phyloP scores from a whole-genome alignment of 495 filamentous ascomycete species.

The Articulospora tetracladia region DNA sequence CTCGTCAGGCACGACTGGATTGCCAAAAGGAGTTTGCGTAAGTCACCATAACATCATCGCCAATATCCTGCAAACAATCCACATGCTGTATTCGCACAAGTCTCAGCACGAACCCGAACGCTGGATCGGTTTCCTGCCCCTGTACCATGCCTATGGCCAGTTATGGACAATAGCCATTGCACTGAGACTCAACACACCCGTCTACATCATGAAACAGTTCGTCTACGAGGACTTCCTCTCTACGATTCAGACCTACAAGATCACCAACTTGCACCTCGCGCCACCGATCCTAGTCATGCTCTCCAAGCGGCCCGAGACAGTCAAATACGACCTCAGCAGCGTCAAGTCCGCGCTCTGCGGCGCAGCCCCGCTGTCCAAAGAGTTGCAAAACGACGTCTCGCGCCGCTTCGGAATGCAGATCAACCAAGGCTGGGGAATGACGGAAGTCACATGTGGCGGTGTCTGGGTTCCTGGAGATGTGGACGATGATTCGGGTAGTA shows the following conservation, averaged over 20 bases:
- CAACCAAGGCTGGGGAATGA: slow-evolving; percentile 54
- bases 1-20: slow-evolving; percentile 84
- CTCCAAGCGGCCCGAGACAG: slow-evolving; percentile 68
- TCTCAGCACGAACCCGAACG: slow-evolving; percentile 49
- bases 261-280: slow-evolving; percentile 76
- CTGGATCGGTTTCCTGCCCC: slow-evolving; percentile 67
- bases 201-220: slow-evolving; percentile 76
- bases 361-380: slow-evolving; percentile 78
- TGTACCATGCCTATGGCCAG: slow-evolving; percentile 83
- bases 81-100: slow-evolving; percentile 44
- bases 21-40: slow-evolving; percentile 88
- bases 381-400: slow-evolving; percentile 75
- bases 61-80: slow-evolving; percentile 46
- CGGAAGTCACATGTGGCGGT: slow-evolving; percentile 38
- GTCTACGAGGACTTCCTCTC: slow-evolving; percentile 72
- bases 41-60: slow-evolving; percentile 76
- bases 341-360: slow-evolving; percentile 81
- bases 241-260: slow-evolving; percentile 65
- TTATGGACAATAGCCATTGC: not conserved
- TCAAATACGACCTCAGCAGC: slow-evolving; percentile 72
- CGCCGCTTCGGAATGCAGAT: slow-evolving; percentile 63
- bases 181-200: slow-evolving; percentile 30
- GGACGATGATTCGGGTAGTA: slow-evolving; percentile 68
- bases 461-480: slow-evolving; percentile 50
- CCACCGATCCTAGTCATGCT: slow-evolving; percentile 80